Conservation (phyloP, 164 flowering plant species). For the Buxus sempervirens region DNA sequence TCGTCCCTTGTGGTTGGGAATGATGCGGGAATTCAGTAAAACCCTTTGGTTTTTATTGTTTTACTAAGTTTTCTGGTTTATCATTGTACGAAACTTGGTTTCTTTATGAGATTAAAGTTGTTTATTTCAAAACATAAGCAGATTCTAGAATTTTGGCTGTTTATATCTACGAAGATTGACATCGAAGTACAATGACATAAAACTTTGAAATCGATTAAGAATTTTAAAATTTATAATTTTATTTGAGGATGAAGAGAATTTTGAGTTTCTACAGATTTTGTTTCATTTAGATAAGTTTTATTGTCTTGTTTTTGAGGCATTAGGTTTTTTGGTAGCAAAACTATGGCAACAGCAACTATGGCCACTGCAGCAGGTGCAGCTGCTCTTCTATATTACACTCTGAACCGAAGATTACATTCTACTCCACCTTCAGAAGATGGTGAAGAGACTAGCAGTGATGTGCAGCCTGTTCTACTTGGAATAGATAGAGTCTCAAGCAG, state of each 20-base stretch:
- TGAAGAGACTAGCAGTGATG: slow-evolving; percentile 30
- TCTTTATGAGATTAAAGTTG: not conserved
- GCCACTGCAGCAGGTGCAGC: slow-evolving; percentile 99
- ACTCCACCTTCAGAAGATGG: slow-evolving; percentile 31
- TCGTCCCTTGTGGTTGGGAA: not conserved
- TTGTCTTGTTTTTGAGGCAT: slow-evolving; percentile 14
- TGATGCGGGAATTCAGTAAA: not conserved
- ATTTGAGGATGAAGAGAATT: too few species aligned
- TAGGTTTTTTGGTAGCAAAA: slow-evolving; percentile 12
- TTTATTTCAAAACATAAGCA: too few species aligned
- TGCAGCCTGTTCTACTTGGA: slow-evolving; percentile 27
- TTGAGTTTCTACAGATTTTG: too few species aligned
- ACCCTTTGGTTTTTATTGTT: not conserved
- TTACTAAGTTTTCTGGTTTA: not conserved
- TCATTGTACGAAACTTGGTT: too few species aligned
- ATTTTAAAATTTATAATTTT: too few species aligned
- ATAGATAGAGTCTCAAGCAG: slow-evolving; percentile 56
- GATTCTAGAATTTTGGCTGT: not conserved
- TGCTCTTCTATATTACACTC: slow-evolving; percentile 86
- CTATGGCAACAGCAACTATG: slow-evolving; percentile 97
- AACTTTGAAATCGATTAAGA: too few species aligned
- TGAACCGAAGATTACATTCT: slow-evolving; percentile 55
- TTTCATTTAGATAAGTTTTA: not conserved
- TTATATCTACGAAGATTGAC: not conserved
- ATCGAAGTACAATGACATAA: not conserved